These are phyloP conservation scores for Ulmus americana DNA, from an alignment of 331 rosid genomes.

Conservation along the genomic window DNA sequence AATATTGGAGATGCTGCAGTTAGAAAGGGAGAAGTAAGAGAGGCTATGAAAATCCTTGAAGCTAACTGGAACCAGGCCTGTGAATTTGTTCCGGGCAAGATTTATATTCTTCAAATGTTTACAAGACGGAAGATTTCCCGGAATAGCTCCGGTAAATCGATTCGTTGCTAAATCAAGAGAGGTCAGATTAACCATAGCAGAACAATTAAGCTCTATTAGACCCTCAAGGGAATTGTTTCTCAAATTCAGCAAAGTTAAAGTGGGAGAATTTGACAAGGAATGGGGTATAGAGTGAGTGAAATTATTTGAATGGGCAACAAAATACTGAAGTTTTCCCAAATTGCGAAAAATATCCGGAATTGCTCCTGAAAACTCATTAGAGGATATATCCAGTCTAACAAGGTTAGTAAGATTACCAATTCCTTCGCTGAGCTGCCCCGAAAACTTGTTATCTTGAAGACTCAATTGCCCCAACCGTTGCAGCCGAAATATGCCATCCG, in stretches of 20 bases:
- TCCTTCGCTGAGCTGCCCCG: not conserved
- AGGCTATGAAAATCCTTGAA: slow-evolving; percentile 23
- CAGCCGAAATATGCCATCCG: slow-evolving; percentile 17
- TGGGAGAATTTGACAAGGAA: slow-evolving; percentile 15
- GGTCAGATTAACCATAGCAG: slow-evolving; percentile 17
- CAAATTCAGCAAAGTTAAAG: slow-evolving; percentile 11
- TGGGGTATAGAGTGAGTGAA: slow-evolving; percentile 9
- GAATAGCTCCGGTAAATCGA: slow-evolving; percentile 20
- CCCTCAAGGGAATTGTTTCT: slow-evolving; percentile 28
- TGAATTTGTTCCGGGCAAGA: slow-evolving; percentile 21
- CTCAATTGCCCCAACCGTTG: not conserved
- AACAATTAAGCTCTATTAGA: slow-evolving; percentile 12
- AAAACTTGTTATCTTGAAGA: slow-evolving; percentile 15
- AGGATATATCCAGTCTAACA: slow-evolving; percentile 18
- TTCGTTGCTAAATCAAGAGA: slow-evolving; percentile 24
- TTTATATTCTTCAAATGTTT: not conserved
- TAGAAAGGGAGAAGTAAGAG: slow-evolving; percentile 20
- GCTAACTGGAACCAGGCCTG: slow-evolving; percentile 29
- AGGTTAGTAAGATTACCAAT: slow-evolving; percentile 25
- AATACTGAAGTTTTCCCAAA: not conserved
- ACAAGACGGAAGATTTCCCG: slow-evolving; percentile 27
- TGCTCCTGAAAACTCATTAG: slow-evolving; percentile 14
- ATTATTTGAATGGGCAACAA: slow-evolving; percentile 17
- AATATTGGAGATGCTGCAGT: slow-evolving; percentile 21
- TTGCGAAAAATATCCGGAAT: slow-evolving; percentile 24